Evolutionary conservation across 306 rosid genomes (phyloP).

Genomic region (Fagus crenata): DNA sequence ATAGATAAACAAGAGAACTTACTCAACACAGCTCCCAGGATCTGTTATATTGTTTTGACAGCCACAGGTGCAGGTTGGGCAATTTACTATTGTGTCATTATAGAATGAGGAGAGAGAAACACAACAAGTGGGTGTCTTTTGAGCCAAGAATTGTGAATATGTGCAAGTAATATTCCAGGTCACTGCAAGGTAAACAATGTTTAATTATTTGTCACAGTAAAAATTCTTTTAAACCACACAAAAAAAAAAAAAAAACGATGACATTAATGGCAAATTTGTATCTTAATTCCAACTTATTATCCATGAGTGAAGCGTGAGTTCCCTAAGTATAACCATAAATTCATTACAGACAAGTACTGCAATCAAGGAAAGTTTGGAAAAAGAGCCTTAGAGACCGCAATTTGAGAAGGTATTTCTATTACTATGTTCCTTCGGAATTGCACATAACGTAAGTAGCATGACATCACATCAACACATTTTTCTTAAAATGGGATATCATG

Average conservation of each 20-base stretch:
- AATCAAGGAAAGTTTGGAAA: background rate
- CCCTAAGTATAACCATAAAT: background rate
- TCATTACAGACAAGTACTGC: background rate
- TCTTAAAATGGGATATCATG: background rate
- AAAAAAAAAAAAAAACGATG: background rate
- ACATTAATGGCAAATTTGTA: background rate
- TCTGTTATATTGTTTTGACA: constrained; percentile 73
- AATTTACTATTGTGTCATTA: constrained; percentile 82
- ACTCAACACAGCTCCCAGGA: constrained; percentile 79
- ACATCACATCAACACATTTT: background rate
- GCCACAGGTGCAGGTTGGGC: constrained; percentile 95
- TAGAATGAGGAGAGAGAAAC: constrained; percentile 98
- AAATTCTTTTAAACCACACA: background rate
- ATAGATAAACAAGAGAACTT: constrained; percentile 34
- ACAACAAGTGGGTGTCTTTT: constrained; percentile 96
- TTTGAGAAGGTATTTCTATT: background rate
- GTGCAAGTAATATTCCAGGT: constrained; percentile 98
- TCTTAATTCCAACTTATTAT: background rate
- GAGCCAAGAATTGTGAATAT: constrained; percentile 93
- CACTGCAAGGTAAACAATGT: constrained; percentile 55
- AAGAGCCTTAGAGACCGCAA: background rate
- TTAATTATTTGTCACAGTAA: constrained; percentile 1
- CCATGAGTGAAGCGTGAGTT: background rate
- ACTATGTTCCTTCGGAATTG: background rate
- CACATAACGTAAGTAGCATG: background rate